A percentile compares a stretch with the other conserved stretches of the same genome.
Evolutionary conservation across 306 rosid species (phyloP).

Genomic region (Albizia julibrissin): DNA sequence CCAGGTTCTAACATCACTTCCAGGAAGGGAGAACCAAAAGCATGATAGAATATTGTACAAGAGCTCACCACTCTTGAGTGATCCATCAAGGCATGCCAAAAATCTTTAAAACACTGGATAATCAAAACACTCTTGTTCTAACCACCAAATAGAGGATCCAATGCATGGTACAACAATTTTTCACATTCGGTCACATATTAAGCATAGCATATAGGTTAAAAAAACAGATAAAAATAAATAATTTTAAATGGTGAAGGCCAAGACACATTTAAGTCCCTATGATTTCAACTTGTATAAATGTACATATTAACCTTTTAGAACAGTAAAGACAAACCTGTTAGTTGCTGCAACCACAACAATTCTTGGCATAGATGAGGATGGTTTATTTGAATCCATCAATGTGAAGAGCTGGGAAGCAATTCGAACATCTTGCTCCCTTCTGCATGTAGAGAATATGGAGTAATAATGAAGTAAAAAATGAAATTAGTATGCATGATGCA

Average conservation of each 20-base stretch:
- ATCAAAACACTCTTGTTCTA: not conserved
- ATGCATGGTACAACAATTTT: not conserved
- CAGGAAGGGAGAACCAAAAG: not conserved
- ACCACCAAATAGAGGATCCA: conserved; percentile 3
- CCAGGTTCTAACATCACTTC: not conserved
- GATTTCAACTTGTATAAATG: conserved; percentile 8
- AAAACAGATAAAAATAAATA: not conserved
- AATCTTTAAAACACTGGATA: not conserved
- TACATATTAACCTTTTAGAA: conserved; percentile 1
- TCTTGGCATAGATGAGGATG: conserved; percentile 53
- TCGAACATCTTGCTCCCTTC: conserved; percentile 82
- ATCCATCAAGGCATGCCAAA: conserved; percentile 3
- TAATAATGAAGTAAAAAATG: not conserved
- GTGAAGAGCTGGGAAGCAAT: conserved; percentile 72
- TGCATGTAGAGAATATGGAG: conserved; percentile 43
- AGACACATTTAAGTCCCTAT: not conserved
- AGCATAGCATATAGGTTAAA: not conserved
- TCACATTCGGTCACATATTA: not conserved
- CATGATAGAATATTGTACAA: not conserved
- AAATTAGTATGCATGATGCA: not conserved
- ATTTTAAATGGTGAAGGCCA: conserved; percentile 1
- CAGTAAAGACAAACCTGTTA: conserved; percentile 61
- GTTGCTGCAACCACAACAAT: conserved; percentile 91
- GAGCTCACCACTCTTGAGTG: not conserved
- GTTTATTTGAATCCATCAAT: conserved; percentile 73